These are phyloP conservation scores for Sarocladium oryzae DNA, from an alignment of 2,329 filamentous ascomycete species.

Conservation along the genomic window DNA sequence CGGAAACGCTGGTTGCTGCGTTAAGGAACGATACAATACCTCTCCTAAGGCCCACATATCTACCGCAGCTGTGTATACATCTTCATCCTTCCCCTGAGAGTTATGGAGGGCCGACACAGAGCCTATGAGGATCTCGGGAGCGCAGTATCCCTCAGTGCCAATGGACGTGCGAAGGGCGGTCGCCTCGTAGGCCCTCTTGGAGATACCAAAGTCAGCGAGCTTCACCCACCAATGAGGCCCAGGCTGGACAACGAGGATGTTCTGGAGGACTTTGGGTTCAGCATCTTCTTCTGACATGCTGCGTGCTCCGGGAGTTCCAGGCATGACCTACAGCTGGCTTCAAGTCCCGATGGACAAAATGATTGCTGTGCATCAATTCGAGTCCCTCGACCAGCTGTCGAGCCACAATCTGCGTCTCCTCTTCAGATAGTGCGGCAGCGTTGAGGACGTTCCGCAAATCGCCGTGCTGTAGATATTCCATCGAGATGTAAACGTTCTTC, in stretches of 20 bases:
- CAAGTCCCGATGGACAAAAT: constrained; percentile 16
- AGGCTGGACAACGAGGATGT: constrained; percentile 15
- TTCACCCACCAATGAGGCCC: constrained; percentile 15
- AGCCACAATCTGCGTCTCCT: constrained; percentile 10
- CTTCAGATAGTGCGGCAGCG: constrained; percentile 6
- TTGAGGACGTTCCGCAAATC: constrained; percentile 11
- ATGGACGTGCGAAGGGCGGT: background rate
- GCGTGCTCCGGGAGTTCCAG: too few relatives aligned
- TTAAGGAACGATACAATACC: background rate
- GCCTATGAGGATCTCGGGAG: background rate
- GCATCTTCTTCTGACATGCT: too few relatives aligned
- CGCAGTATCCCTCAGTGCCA: background rate
- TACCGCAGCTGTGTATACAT: background rate
- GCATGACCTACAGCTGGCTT: constrained; percentile 13
- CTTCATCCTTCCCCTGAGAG: background rate
- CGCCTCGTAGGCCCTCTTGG: background rate
- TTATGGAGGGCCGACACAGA: background rate
- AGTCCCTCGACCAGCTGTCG: constrained; percentile 14
- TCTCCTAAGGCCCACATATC: constrained; percentile 5
- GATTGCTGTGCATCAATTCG: constrained; percentile 14
- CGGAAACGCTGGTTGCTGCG: background rate
- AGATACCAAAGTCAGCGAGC: constrained; percentile 13
- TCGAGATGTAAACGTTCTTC: constrained; percentile 12
- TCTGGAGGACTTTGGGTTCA: too few relatives aligned
- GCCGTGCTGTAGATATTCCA: constrained; percentile 14